Base-by-base conservation (phyloP, 1,284 basidiomycete species). In the Cryptococcus sp. region DNA sequence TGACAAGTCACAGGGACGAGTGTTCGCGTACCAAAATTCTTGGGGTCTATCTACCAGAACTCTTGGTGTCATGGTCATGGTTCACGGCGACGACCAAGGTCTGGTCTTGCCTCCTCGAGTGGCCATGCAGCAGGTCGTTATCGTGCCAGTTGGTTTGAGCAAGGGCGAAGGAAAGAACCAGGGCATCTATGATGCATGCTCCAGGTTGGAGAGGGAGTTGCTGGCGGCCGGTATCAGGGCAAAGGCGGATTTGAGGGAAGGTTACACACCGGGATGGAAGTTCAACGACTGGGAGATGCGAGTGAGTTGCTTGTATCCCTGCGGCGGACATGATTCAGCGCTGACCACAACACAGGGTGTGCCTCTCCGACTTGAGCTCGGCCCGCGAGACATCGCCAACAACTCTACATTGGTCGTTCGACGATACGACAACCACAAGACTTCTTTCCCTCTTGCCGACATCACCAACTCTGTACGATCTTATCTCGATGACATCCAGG, bases 271-370 rank as follows among this genome's bases (percentile, higher is more conserved):
- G 16, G 95, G 95, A 46, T 99, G 89, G 83, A 99, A 99, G 81
- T 99, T 97, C 82, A 97, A 97, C 78, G 92, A 98, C 75, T 98
- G 95, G 93, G 96, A 99, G 82, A 88, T 96, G 80, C 92, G 93
- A 84, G 90, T 88, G 61, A 62, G 50, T 62, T 7, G 20, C 5
- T 50, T 25, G 50, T n/a, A n/a, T n/a, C 23, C 25, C 20, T 22
- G 23, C 34, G 26, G 19, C 46, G 45, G 19, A 51, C 16, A 22
- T 15, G 20, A 13, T 38, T 56, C 7, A 55, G 34, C 6, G 29
- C 29, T 34, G 29, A 34, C 3, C 13, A 34, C 29, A 7, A 13
- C 15, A 16, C 63, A 91, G 89, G 96, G 96, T 78, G 93, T 98
- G 34, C 96, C 95, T 22, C 83, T 99, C 58, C 91, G 95, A 65